Conservation (phyloP, 192 early-diverging fungal genomes). For the Coemansia sp. region DNA sequence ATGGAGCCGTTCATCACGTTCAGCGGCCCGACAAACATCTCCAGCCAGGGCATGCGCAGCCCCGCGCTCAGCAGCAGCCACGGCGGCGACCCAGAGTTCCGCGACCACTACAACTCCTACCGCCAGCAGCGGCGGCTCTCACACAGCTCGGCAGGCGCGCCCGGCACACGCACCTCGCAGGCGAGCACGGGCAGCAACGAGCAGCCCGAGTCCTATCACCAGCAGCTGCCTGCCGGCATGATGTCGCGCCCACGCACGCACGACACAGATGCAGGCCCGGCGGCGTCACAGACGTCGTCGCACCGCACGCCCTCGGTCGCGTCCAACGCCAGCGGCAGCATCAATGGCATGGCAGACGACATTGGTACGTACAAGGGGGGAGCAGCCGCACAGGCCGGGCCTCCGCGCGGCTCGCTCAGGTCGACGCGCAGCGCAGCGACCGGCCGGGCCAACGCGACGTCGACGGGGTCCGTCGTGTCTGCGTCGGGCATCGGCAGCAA, state of each 20-base stretch:
- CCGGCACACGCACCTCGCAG: conserved; percentile 30
- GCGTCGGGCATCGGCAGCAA: not conserved
- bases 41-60: not conserved
- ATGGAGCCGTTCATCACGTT: conserved; percentile 8
- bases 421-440: conserved; percentile 38
- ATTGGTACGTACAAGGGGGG: not conserved
- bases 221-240: not conserved
- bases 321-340: conserved; percentile 8
- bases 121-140: conserved; percentile 45
- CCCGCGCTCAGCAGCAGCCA: not conserved
- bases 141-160: conserved; percentile 19
- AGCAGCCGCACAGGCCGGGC: not conserved
- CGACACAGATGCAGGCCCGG: conserved; percentile 17
- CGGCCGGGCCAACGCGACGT: conserved; percentile 2
- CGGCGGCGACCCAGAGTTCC: conserved; percentile 34
- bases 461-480: not conserved
- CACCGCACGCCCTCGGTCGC: conserved; percentile 7
- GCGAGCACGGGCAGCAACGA: conserved; percentile 36
- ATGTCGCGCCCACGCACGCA: conserved; percentile 28
- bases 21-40: conserved; percentile 10
- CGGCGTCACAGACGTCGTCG: not conserved
- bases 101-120: conserved; percentile 43
- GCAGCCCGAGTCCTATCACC: not conserved
- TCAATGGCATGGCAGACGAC: not conserved
- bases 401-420: conserved; percentile 41